A percentile compares a stretch with the other conserved stretches of the same genome.
Evolutionary conservation across 2,329 filamentous ascomycete genomes (phyloP).

Genomic region (Metarhizium anisopliae): DNA sequence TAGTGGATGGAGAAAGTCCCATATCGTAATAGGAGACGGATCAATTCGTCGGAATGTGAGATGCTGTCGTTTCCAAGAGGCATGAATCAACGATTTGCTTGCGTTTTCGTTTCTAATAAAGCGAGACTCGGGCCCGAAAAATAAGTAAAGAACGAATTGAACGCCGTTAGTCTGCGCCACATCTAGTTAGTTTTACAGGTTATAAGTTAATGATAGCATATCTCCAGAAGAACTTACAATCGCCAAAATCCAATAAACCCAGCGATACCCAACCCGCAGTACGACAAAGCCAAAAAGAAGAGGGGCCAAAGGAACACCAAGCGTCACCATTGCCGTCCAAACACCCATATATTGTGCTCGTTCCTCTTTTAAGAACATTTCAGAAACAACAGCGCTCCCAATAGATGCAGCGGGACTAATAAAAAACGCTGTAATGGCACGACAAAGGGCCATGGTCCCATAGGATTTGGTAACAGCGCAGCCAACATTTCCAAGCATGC

Average conservation of each 20-base stretch:
- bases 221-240: conserved; percentile 28
- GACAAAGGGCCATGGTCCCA: conserved; percentile 36
- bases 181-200: too few relatives aligned
- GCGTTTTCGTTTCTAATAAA: conserved; percentile 2
- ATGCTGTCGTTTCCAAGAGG: background rate
- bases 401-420: conserved; percentile 37
- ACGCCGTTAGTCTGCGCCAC: conserved; percentile 9
- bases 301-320: conserved; percentile 20
- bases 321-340: conserved; percentile 14
- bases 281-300: conserved; percentile 36
- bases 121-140: conserved; percentile 13
- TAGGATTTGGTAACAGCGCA: conserved; percentile 40
- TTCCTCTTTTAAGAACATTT: conserved; percentile 10
- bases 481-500: conserved; percentile 39
- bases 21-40: conserved; percentile 2
- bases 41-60: conserved; percentile 11
- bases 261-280: conserved; percentile 42
- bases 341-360: conserved; percentile 11
- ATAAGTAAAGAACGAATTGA: conserved; percentile 10
- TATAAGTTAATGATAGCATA: too few relatives aligned
- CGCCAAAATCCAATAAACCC: conserved; percentile 50
- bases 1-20: conserved; percentile 11
- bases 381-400: conserved; percentile 12
- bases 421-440: conserved; percentile 43
- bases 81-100: background rate